A percentile compares a stretch with the other conserved stretches of the same genome.
These are phyloP conservation scores for Claviceps pusilla DNA, from an alignment of 2,329 filamentous ascomycete genomes.

Conservation along the genomic window DNA sequence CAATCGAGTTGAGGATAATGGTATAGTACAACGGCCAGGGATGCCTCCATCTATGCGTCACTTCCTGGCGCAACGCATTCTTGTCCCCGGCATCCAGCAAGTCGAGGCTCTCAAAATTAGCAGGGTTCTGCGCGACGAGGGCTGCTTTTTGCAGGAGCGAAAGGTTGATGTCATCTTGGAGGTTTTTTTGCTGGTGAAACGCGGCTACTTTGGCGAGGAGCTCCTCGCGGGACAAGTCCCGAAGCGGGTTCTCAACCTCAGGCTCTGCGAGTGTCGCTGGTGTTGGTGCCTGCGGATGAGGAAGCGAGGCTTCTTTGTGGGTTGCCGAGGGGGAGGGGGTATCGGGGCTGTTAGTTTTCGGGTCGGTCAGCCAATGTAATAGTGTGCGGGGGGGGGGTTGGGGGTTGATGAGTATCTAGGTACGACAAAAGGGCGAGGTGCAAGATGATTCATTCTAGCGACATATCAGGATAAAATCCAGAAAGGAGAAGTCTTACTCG, in stretches of 20 bases:
- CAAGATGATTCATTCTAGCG: background rate
- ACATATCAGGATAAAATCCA: background rate
- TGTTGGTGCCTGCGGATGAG: background rate
- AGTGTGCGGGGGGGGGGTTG: too few relatives aligned
- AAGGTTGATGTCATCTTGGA: constrained; percentile 27
- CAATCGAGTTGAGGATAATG: constrained; percentile 35
- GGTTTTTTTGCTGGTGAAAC: constrained; percentile 34
- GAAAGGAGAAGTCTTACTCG: background rate
- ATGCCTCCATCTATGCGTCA: constrained; percentile 45
- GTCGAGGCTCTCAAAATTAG: constrained; percentile 18
- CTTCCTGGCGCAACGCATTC: constrained; percentile 25
- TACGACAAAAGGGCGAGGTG: background rate
- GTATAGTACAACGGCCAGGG: constrained; percentile 35
- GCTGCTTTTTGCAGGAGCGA: constrained; percentile 24
- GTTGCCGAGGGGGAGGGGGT: background rate
- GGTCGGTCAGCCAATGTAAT: background rate
- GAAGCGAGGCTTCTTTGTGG: background rate
- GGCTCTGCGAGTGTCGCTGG: constrained; percentile 10
- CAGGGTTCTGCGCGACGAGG: constrained; percentile 19
- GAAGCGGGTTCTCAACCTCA: constrained; percentile 31
- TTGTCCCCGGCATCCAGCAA: constrained; percentile 23
- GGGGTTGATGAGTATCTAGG: background rate
- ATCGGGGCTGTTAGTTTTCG: background rate
- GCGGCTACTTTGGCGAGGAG: constrained; percentile 38
- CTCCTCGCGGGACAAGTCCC: constrained; percentile 33